Evolutionary conservation across 2,329 filamentous ascomycete genomes (phyloP).

Genomic region (Colletotrichum sp.): DNA sequence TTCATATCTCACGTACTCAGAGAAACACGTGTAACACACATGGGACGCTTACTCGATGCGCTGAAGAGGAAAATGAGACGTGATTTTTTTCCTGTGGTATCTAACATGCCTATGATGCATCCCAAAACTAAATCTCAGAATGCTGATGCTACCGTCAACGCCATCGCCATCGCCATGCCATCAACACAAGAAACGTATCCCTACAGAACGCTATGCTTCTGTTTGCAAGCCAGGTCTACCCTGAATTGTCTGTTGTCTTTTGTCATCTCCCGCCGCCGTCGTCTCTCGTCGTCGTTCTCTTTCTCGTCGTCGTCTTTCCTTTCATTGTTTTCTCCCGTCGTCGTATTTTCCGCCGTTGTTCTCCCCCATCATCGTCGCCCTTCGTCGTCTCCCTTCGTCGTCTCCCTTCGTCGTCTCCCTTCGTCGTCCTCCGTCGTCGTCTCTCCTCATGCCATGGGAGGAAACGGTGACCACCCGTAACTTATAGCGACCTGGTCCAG

Average conservation of each 20-base stretch:
- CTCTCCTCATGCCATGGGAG: not conserved
- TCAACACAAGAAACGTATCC: not conserved
- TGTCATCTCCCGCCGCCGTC: not conserved
- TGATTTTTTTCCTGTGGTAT: not conserved
- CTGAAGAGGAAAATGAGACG: not conserved
- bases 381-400: not conserved
- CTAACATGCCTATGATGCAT: not conserved
- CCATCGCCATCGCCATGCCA: not conserved
- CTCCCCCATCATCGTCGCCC: not conserved
- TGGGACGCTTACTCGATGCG: too few species aligned
- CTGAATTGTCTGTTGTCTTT: not conserved
- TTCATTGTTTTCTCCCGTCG: not conserved
- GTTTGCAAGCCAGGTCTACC: not conserved
- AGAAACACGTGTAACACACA: too few species aligned
- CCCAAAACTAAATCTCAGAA: not conserved
- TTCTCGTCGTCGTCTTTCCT: too few species aligned
- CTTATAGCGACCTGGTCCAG: not conserved
- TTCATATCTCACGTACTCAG: too few species aligned
- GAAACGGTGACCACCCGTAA: not conserved
- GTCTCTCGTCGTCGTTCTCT: too few species aligned
- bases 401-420: too few species aligned
- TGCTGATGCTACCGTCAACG: not conserved
- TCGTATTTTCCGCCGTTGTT: not conserved
- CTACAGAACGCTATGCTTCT: not conserved
- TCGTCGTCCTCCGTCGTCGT: not conserved